Evolutionary conservation across 2,329 filamentous ascomycete genomes (phyloP).

Genomic region (Phaeosphaeriaceae sp.): DNA sequence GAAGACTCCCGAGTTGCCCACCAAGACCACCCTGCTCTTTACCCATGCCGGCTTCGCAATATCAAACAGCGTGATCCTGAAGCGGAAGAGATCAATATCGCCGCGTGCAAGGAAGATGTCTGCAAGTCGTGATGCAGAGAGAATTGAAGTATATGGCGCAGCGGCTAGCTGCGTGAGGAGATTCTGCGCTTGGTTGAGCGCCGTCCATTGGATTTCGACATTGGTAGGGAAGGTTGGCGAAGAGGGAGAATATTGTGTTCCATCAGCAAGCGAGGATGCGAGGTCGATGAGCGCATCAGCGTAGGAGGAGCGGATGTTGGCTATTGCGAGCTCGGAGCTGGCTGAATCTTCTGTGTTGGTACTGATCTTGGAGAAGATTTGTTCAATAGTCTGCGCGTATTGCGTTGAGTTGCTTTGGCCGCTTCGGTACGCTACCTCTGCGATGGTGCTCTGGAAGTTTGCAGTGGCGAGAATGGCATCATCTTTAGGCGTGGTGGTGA

Average conservation of each 20-base stretch:
- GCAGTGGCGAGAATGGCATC: constrained; percentile 64
- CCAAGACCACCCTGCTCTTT: constrained; percentile 41
- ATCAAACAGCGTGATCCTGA: constrained; percentile 32
- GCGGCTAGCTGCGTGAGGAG: constrained; percentile 34
- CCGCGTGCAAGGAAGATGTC: constrained; percentile 43
- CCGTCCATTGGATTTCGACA: constrained; percentile 40
- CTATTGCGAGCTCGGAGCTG: constrained; percentile 57
- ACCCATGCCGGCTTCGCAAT: constrained; percentile 38
- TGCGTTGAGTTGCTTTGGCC: constrained; percentile 58
- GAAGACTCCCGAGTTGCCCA: constrained; percentile 49
- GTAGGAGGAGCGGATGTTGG: constrained; percentile 61
- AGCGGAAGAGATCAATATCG: constrained; percentile 44
- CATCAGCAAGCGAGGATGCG: constrained; percentile 55
- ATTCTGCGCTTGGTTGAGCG: constrained; percentile 39
- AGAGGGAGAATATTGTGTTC: constrained; percentile 16
- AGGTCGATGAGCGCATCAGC: constrained; percentile 64
- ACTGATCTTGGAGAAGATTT: constrained; percentile 42
- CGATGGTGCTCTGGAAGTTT: constrained; percentile 63
- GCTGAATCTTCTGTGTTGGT: constrained; percentile 57
- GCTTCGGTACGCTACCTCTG: constrained; percentile 64
- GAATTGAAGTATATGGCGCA: constrained; percentile 16
- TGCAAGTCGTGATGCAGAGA: constrained; percentile 36
- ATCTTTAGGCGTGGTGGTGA: constrained; percentile 51
- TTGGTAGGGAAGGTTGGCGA: constrained; percentile 22
- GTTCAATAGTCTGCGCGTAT: constrained; percentile 56